Percentiles rank a stretch among this genome's conserved stretches.
Evolutionary conservation across 1,139 yeast species (phyloP).

Genomic region (Tardiomyces depauwii): DNA sequence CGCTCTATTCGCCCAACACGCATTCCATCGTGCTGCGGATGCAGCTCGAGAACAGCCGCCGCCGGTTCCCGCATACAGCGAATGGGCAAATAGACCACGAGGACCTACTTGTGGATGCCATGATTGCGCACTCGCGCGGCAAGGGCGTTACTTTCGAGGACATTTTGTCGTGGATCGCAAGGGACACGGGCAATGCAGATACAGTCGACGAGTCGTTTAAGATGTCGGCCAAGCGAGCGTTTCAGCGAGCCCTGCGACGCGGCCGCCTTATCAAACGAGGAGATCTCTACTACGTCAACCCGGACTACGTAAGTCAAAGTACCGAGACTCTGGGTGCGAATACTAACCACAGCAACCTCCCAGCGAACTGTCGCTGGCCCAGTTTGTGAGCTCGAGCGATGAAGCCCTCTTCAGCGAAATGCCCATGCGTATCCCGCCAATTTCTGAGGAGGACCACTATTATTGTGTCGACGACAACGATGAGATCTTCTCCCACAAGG

Average conservation of each 20-base stretch:
- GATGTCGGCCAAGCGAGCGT: conserved; percentile 27
- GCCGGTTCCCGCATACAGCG: conserved; percentile 3
- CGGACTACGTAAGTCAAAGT: conserved; percentile 12
- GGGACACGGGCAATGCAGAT: conserved; percentile 18
- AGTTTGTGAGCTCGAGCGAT: conserved; percentile 27
- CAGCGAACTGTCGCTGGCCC: conserved; percentile 25
- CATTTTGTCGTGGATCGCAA: conserved; percentile 25
- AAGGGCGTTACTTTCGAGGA: conserved; percentile 23
- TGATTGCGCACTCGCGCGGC: conserved; percentile 25
- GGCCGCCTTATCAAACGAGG: conserved; percentile 25
- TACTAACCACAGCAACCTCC: conserved; percentile 19
- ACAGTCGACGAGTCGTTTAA: conserved; percentile 25
- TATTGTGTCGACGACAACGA: conserved; percentile 25
- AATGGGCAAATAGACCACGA: conserved; percentile 14
- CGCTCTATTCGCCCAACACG: conserved; percentile 27
- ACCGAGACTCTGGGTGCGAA: too few relatives aligned
- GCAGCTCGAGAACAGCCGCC: conserved; percentile 26
- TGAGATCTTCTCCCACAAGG: conserved; percentile 21
- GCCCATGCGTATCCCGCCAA: conserved; percentile 25
- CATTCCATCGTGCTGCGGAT: conserved; percentile 24
- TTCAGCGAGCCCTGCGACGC: conserved; percentile 26
- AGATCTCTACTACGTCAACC: conserved; percentile 22
- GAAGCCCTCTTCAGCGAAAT: conserved; percentile 27
- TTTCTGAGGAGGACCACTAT: conserved; percentile 22
- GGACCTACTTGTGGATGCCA: conserved; percentile 25